phyloP scores from a whole-genome alignment of 2,329 filamentous ascomycete species.

The Clonostachys sp. region DNA sequence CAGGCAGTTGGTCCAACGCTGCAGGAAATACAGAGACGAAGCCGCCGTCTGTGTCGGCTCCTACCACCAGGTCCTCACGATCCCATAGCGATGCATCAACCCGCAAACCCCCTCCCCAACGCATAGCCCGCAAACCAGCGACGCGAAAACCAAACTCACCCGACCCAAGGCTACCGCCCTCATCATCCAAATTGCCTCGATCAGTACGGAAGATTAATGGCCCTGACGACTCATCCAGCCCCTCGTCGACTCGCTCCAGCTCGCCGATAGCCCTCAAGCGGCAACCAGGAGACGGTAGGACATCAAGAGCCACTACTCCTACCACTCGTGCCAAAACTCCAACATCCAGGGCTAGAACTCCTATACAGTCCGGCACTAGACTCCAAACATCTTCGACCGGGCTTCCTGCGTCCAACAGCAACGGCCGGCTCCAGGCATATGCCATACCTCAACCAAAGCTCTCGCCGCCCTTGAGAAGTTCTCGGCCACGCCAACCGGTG shows the following conservation, averaged over 20 bases:
- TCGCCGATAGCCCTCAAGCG: constrained; percentile 45
- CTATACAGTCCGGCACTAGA: constrained; percentile 18
- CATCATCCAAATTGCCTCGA: constrained; percentile 38
- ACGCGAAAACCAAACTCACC: constrained; percentile 14
- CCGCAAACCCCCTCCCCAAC: constrained; percentile 19
- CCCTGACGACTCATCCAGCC: constrained; percentile 40
- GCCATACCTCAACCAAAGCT: constrained; percentile 69
- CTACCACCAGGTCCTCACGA: constrained; percentile 32
- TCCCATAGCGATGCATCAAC: constrained; percentile 57
- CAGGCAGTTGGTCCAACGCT: constrained; percentile 60
- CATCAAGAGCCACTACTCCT: constrained; percentile 27
- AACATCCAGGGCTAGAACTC: constrained; percentile 34
- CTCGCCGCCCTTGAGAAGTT: constrained; percentile 77
- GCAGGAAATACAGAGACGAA: constrained; percentile 16
- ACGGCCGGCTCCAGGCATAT: constrained; percentile 64
- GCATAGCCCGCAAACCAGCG: constrained; percentile 23
- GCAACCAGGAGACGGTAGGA: constrained; percentile 29
- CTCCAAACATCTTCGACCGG: constrained; percentile 35
- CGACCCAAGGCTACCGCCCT: constrained; percentile 15
- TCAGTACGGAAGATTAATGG: constrained; percentile 38
- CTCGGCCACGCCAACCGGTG: constrained; percentile 74
- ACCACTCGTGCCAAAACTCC: constrained; percentile 33
- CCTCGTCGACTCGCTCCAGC: constrained; percentile 48
- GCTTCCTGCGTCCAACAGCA: constrained; percentile 44
- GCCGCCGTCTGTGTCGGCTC: constrained; percentile 10